Percentiles rank a stretch among this genome's conserved stretches.
Conservation (phyloP, 805 yeast species). For the Candida cerambycidarum region DNA sequence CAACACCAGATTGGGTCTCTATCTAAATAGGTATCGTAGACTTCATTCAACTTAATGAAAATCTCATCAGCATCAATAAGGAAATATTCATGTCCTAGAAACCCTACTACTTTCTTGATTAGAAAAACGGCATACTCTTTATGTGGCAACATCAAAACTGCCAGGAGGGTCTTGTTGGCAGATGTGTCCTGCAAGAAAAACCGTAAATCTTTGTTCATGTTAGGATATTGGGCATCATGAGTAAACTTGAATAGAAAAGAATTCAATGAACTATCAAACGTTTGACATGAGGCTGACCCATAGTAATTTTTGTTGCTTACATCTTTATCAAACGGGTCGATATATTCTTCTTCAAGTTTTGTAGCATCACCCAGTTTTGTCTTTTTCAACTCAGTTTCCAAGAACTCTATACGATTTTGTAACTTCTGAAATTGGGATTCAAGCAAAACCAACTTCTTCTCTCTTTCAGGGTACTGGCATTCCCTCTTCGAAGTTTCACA, state of each 20-base stretch:
- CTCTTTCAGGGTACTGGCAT: conserved; percentile 13
- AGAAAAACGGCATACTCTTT: conserved; percentile 13
- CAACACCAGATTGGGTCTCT: conserved; percentile 11
- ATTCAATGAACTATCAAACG: conserved; percentile 13
- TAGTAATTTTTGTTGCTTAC: conserved; percentile 3
- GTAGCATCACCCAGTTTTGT: background rate
- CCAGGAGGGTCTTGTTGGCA: conserved; percentile 7
- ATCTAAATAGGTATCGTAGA: conserved; percentile 7
- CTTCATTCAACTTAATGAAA: conserved; percentile 7
- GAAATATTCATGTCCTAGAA: conserved; percentile 11
- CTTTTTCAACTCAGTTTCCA: conserved; percentile 10
- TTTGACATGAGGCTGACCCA: conserved; percentile 11
- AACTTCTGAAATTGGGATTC: conserved; percentile 14
- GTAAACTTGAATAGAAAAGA: conserved; percentile 10
- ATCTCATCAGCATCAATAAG: conserved; percentile 9
- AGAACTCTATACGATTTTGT: conserved; percentile 7
- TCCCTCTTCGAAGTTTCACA: conserved; percentile 9
- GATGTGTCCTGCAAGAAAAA: conserved; percentile 8
- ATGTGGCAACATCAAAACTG: conserved; percentile 12
- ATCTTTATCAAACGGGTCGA: conserved; percentile 11
- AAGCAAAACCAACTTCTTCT: conserved; percentile 11
- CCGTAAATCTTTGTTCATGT: background rate
- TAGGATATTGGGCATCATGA: conserved; percentile 1
- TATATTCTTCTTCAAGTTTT: conserved; percentile 6
- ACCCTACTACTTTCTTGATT: conserved; percentile 10